Evolutionary conservation across 768 basidiomycete species (phyloP).

Genomic region (Tremella yokohamensis): DNA sequence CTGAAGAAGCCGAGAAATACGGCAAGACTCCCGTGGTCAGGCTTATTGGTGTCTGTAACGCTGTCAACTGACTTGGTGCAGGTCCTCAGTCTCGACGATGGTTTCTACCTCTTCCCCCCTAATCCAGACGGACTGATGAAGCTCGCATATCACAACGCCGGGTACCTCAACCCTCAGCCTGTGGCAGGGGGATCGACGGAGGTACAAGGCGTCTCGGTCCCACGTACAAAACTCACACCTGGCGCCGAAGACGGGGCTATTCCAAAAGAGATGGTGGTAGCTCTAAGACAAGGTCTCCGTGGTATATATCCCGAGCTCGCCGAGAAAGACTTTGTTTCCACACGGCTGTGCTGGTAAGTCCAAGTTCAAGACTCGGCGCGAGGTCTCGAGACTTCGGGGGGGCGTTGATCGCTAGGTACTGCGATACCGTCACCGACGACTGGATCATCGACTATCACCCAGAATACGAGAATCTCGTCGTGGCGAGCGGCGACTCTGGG

Average conservation of each 20-base stretch:
- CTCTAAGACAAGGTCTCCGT: constrained; percentile 58
- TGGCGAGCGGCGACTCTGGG: constrained; percentile 74
- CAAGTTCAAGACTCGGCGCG: neutral
- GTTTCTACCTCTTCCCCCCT: constrained; percentile 73
- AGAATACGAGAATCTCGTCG: constrained; percentile 57
- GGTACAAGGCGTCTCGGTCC: constrained; percentile 62
- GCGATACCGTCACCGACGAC: constrained; percentile 77
- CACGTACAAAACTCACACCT: constrained; percentile 68
- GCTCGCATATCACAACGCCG: constrained; percentile 69
- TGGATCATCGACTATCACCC: constrained; percentile 82
- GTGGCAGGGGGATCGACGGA: neutral
- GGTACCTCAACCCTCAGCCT: constrained; percentile 57
- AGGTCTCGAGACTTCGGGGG: neutral
- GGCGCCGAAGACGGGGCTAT: constrained; percentile 61
- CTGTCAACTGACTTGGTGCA: constrained; percentile 47
- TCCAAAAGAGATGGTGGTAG: constrained; percentile 59
- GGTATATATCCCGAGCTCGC: constrained; percentile 73
- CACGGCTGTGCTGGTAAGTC: constrained; percentile 81
- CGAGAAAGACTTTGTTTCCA: constrained; percentile 65
- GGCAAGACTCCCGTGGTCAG: constrained; percentile 53
- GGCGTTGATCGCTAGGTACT: constrained; percentile 62
- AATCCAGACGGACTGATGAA: constrained; percentile 61
- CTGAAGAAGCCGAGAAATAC: constrained; percentile 66
- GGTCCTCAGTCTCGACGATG: constrained; percentile 66
- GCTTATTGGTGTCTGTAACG: constrained; percentile 3